A percentile compares a stretch with the other conserved stretches of the same genome.
These are phyloP conservation scores for Galerina sulciceps DNA, from an alignment of 768 basidiomycete species.

Conservation along the genomic window DNA sequence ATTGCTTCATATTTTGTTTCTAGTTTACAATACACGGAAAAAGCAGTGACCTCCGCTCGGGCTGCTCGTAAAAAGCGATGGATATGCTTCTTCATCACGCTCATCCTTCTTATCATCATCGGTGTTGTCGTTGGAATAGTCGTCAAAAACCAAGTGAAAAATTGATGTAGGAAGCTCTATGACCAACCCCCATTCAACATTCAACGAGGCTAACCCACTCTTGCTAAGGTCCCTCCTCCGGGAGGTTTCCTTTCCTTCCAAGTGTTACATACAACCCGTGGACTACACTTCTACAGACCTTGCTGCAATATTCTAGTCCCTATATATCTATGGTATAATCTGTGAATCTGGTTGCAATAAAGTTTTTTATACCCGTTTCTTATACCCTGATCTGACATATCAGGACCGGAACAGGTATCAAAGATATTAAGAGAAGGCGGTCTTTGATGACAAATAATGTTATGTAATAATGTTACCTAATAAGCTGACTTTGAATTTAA, in stretches of 20 bases:
- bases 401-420: too few species aligned
- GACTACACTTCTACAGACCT: conserved; percentile 11
- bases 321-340: conserved; percentile 14
- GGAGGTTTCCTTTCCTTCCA: not conserved
- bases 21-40: conserved; percentile 83
- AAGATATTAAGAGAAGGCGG: too few species aligned
- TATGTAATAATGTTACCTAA: too few species aligned
- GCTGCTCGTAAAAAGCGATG: conserved; percentile 94
- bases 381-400: not conserved
- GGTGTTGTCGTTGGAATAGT: conserved; percentile 67
- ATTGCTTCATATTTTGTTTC: conserved; percentile 8
- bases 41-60: conserved; percentile 85
- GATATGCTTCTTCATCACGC: conserved; percentile 87
- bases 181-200: not conserved
- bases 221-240: too few species aligned
- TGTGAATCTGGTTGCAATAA: conserved; percentile 1
- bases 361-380: too few species aligned
- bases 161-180: conserved; percentile 22
- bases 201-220: too few species aligned
- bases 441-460: too few species aligned
- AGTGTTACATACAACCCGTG: conserved; percentile 14
- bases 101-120: conserved; percentile 70
- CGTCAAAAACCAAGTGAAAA: conserved; percentile 42
- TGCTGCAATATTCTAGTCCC: conserved; percentile 14
- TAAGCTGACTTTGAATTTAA: too few species aligned